phyloP scores from a whole-genome alignment of 805 yeast genomes.

The Kluyveromyces lactis region DNA sequence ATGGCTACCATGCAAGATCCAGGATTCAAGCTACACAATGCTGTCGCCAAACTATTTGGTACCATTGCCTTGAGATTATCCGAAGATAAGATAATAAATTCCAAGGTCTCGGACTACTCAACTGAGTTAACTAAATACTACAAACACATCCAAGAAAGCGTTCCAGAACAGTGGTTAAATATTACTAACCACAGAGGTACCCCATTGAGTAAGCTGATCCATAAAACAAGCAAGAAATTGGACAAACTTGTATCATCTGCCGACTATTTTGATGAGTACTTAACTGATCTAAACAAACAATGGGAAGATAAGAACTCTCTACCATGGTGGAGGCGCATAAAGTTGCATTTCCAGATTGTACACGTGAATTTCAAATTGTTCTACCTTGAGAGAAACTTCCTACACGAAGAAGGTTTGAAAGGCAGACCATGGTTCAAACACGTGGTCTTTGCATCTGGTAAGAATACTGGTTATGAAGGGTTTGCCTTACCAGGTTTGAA shows the following conservation, averaged over 20 bases:
- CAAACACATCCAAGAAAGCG: slow-evolving; percentile 26
- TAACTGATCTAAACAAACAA: slow-evolving; percentile 13
- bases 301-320: slow-evolving; percentile 26
- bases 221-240: slow-evolving; percentile 24
- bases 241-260: slow-evolving; percentile 17
- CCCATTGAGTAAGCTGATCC: slow-evolving; percentile 23
- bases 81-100: slow-evolving; percentile 37
- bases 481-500: slow-evolving; percentile 44
- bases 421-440: slow-evolving; percentile 49
- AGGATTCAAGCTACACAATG: slow-evolving; percentile 49
- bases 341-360: slow-evolving; percentile 20
- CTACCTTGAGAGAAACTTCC: slow-evolving; percentile 37
- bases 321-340: slow-evolving; percentile 27
- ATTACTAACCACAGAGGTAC: slow-evolving; percentile 8
- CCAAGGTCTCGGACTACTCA: slow-evolving; percentile 33
- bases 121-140: slow-evolving; percentile 31
- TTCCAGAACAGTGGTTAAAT: slow-evolving; percentile 35
- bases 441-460: slow-evolving; percentile 43
- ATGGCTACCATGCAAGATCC: slow-evolving; percentile 58
- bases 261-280: slow-evolving; percentile 20
- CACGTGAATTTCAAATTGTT: slow-evolving; percentile 31
- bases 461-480: slow-evolving; percentile 50
- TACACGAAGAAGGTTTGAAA: slow-evolving; percentile 38
- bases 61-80: slow-evolving; percentile 39
- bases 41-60: slow-evolving; percentile 47